Base-by-base conservation (phyloP, 768 basidiomycete genomes). In the Boletus rex-veris region DNA sequence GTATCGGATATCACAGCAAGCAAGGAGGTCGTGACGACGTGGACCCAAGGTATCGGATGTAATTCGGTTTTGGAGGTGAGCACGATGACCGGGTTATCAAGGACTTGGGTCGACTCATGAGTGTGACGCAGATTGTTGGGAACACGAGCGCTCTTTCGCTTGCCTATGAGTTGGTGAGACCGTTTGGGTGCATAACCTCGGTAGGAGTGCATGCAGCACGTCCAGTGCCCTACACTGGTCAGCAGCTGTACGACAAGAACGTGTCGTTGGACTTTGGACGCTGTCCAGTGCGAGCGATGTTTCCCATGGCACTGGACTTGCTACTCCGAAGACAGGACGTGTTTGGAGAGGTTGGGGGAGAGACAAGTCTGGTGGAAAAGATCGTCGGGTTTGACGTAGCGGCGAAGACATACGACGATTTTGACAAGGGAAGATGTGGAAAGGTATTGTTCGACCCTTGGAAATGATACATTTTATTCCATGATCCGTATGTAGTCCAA, bases 371-470 rank as follows among this genome's bases (percentile, higher is more conserved):
- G 31, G 80, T 91, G 40, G 88, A 92, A 58, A 76, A 74, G 59
- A 70, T 90, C n/a, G 82, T 89, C 9, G 72, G 75, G 39, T 73
- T 90, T 26, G 73, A 77, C 44, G 72, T 83, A 37, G 85, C 86
- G 8, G 72, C 68, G 14, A 75, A 83, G 60, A 73, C 72, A 37
- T 92, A 89, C 66, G 74, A 76, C 18, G 75, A 78, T 26, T 92
- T 90, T 57, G 85, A 92, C 58, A 82, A 85, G 65, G 84, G 85
- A 19, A 73, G 78, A 64, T 79, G 86, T 37, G 90, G 90, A 1
- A 90, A 92, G 70, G 80, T 87, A 10, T 73, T 90, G 31, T 90
- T 92, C 60, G 84, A 87, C 68, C 86, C 86, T 26, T 90, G 85
- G 87, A 77, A 68, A 56, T 79, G 18, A 64, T 33, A 24, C 2